Base-by-base conservation (phyloP, 768 basidiomycete genomes). In the Suillus placidus region DNA sequence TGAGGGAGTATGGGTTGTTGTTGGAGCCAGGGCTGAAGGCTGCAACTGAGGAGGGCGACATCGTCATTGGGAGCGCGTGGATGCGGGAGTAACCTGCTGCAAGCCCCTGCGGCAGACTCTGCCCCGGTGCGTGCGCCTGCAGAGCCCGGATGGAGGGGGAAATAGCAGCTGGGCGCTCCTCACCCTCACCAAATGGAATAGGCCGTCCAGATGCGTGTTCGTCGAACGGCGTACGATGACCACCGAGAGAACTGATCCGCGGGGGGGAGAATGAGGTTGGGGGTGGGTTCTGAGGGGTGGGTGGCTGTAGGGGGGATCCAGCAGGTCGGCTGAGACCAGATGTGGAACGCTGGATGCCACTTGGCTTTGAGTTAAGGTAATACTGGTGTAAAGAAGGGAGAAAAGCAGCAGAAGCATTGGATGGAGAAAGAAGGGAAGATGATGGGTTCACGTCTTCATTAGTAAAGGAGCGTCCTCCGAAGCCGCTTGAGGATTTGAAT, bases 51-150 rank as follows among this genome's bases (percentile, higher is more conserved):
- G 72, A 60, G 26, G 83, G 83, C 0, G 80, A 83, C 26, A 79
- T 77, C 1, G 74, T 56, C n/a, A 72, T 75, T 0, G 85, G 83
- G 34, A 83, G 79, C 1, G 95, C 90, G 70, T 98, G 95, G 64
- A 98, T 90, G 65, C 95, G 84, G 35, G 93, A 95, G 73, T 95
- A 89, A 0, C 95, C 95, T 0, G 93, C 93, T 0, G 95, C 95
- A 35, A 98, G 85, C 40, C 95, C 95, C 64, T 96, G 94, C 1
- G 96, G 95, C 14, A 97, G 82, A 77, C 88, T 91, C 78, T 95
- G 93, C 2, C 95, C 95, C 0, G 95, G 95, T 1, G 93, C 94
- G 69, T 96, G 95, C 20, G 89, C 82, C 72, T 94, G 92, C 49
- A 96, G 80, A 1, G 93, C 95, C n/a, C 88, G 84, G 34, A 91